These are phyloP conservation scores for Chondrostereum purpureum DNA, from an alignment of 1,284 basidiomycete genomes.

Conservation along the genomic window DNA sequence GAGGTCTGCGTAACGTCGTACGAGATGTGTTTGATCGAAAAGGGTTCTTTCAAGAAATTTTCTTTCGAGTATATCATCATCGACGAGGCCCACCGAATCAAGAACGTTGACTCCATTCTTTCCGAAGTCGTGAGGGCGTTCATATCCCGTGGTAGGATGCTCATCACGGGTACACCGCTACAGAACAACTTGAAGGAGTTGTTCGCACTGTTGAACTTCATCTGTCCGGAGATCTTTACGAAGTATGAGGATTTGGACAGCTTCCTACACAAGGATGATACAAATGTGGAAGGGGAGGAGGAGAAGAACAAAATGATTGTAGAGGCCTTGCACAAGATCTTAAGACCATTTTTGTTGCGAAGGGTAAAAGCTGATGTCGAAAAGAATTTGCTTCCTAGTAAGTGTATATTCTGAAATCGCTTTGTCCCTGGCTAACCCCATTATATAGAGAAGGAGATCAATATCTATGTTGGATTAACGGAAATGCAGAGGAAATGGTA, in stretches of 20 bases:
- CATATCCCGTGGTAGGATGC: constrained; percentile 79
- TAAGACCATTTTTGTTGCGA: constrained; percentile 90
- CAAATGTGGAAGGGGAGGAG: constrained; percentile 70
- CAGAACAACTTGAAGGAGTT: constrained; percentile 98
- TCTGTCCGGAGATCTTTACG: constrained; percentile 80
- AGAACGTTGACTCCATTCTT: constrained; percentile 96
- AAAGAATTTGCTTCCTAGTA: constrained; percentile 90
- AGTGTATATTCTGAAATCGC: constrained; percentile 19
- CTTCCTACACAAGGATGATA: constrained; percentile 79
- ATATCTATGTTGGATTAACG: constrained; percentile 95
- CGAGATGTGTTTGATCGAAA: constrained; percentile 96
- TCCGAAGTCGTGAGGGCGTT: constrained; percentile 94
- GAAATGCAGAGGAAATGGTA: constrained; percentile 99
- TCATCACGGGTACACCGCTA: constrained; percentile 96
- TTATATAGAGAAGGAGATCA: constrained; percentile 89
- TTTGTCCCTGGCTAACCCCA: background rate
- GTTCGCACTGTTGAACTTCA: constrained; percentile 94
- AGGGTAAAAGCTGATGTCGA: constrained; percentile 98
- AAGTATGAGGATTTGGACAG: constrained; percentile 70
- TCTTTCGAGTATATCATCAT: constrained; percentile 98
- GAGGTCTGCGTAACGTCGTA: constrained; percentile 96
- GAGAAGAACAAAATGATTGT: constrained; percentile 90
- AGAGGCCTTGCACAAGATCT: constrained; percentile 95
- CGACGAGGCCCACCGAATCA: constrained; percentile 99
- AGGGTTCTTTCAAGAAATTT: constrained; percentile 87